A percentile compares a stretch with the other conserved stretches of the same genome.
These are phyloP conservation scores for Pyrrhoderma noxium DNA, from an alignment of 1,284 basidiomycete genomes.

Conservation along the genomic window DNA sequence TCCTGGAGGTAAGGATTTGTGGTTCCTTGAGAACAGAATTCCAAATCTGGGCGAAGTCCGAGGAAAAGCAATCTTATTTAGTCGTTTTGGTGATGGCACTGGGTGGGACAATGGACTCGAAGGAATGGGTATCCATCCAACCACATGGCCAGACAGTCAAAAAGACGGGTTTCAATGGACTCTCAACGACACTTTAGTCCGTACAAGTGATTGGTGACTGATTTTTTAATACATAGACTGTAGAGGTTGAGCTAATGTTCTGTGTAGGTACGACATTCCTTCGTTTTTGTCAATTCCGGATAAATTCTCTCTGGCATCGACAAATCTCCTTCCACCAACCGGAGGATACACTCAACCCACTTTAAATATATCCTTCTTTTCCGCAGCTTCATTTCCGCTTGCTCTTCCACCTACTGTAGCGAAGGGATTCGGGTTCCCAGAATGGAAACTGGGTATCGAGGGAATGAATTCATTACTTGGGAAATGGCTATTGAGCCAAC, in stretches of 20 bases:
- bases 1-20: constrained; percentile 56
- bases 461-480: constrained; percentile 75
- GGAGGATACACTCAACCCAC: constrained; percentile 35
- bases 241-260: constrained; percentile 1
- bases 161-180: constrained; percentile 70
- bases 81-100: constrained; percentile 67
- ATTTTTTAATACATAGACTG: neutral
- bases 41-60: constrained; percentile 75
- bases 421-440: constrained; percentile 74
- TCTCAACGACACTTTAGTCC: constrained; percentile 57
- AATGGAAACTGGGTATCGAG: constrained; percentile 64
- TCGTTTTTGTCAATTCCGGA: constrained; percentile 74
- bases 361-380: constrained; percentile 68
- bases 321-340: constrained; percentile 39
- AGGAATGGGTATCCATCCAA: constrained; percentile 76
- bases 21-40: constrained; percentile 74
- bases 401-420: constrained; percentile 70
- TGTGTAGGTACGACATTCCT: constrained; percentile 66
- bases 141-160: constrained; percentile 72
- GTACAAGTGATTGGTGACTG: constrained; percentile 81
- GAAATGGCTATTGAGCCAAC: constrained; percentile 55
- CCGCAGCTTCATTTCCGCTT: constrained; percentile 75
- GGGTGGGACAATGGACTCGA: constrained; percentile 60
- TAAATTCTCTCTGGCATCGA: constrained; percentile 54
- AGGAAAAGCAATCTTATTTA: constrained; percentile 76